These are phyloP conservation scores for Fraxinus dipetala DNA, from an alignment of 305 asterid genomes.

Conservation along the genomic window DNA sequence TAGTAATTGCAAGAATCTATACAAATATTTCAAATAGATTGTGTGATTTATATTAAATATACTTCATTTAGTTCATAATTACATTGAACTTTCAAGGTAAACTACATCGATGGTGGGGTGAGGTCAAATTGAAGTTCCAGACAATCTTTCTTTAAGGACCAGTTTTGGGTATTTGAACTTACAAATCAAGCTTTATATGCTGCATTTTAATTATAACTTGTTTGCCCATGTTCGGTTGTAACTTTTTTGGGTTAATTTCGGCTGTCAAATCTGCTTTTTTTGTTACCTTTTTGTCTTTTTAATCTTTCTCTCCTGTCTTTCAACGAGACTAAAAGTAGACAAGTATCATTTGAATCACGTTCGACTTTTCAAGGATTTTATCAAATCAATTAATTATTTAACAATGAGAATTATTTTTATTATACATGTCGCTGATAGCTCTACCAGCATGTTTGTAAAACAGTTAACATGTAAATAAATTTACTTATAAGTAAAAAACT, in stretches of 20 bases:
- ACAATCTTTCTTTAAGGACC: conserved; percentile 28
- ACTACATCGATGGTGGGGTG: conserved; percentile 32
- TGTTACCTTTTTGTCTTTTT: no score
- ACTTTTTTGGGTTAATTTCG: conserved; percentile 1
- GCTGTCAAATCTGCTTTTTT: neutral
- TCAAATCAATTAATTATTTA: no score
- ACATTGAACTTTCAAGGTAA: conserved; percentile 31
- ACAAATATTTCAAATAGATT: neutral
- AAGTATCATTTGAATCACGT: neutral
- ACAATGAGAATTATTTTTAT: neutral
- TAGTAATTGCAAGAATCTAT: neutral
- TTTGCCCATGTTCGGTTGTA: conserved; percentile 10
- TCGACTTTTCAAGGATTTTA: neutral
- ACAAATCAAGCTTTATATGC: conserved; percentile 32
- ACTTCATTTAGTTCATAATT: conserved; percentile 20
- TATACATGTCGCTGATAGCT: neutral
- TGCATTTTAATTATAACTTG: conserved; percentile 32
- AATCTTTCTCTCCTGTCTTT: neutral
- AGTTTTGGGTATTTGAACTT: conserved; percentile 27
- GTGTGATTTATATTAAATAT: neutral
- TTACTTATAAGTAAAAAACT: neutral
- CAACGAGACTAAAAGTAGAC: neutral
- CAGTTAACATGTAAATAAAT: neutral
- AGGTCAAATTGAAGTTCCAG: conserved; percentile 29
- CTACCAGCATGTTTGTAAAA: neutral